Percentiles rank a stretch among this genome's conserved stretches.
Conservation (phyloP, 148 eudicot species). For the Silene uniflora region DNA sequence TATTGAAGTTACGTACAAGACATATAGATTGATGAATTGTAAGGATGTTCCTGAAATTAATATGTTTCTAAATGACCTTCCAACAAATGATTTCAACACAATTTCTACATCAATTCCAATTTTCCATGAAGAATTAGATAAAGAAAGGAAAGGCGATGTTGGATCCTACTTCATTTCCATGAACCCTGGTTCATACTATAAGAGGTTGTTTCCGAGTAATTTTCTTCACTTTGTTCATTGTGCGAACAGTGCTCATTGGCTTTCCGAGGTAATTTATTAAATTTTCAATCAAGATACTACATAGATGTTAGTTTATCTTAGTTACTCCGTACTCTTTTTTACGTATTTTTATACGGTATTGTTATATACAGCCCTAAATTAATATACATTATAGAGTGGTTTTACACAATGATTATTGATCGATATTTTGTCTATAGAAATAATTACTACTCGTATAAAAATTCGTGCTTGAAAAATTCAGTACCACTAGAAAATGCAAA, state of each 20-base stretch:
- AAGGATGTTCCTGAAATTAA: slow-evolving; percentile 16
- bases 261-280: slow-evolving; percentile 37
- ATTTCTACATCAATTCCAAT: slow-evolving; percentile 23
- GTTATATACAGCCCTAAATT: too few relatives aligned
- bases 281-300: background rate
- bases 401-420: too few relatives aligned
- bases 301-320: too few relatives aligned
- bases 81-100: slow-evolving; percentile 43
- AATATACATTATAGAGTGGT: too few relatives aligned
- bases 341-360: background rate
- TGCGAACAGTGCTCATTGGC: slow-evolving; percentile 45
- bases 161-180: slow-evolving; percentile 32
- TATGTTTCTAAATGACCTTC: slow-evolving; percentile 43
- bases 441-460: too few relatives aligned
- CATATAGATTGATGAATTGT: background rate
- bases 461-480: too few relatives aligned
- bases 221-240: slow-evolving; percentile 45
- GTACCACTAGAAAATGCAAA: too few relatives aligned
- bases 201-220: slow-evolving; percentile 38
- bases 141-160: background rate
- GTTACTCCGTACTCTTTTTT: too few relatives aligned
- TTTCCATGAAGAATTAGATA: background rate
- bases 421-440: too few relatives aligned
- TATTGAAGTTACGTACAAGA: slow-evolving; percentile 13
- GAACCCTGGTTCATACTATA: slow-evolving; percentile 45